Evolutionary conservation across 768 basidiomycete genomes (phyloP).

Genomic region (Suillus hirtellus): DNA sequence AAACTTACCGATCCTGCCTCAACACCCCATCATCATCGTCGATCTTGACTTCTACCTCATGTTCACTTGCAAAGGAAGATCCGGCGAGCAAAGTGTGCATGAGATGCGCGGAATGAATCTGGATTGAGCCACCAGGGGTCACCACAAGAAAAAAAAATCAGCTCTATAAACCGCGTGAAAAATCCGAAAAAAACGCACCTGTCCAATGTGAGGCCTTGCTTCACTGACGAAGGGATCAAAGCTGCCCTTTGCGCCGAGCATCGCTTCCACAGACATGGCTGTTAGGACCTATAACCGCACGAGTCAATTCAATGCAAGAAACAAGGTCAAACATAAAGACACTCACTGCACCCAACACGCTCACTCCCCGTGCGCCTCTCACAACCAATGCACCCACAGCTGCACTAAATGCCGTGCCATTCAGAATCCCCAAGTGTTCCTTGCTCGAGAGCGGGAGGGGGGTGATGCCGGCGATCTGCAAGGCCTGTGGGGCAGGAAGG

Average conservation of each 20-base stretch:
- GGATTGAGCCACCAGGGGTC: neutral
- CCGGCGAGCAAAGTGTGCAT: conserved; percentile 70
- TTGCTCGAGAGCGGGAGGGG: conserved; percentile 72
- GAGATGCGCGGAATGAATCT: conserved; percentile 71
- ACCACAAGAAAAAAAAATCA: neutral
- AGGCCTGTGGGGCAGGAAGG: conserved; percentile 43
- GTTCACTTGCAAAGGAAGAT: conserved; percentile 61
- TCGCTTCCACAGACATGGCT: conserved; percentile 82
- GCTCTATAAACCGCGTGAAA: neutral
- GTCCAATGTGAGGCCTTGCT: conserved; percentile 83
- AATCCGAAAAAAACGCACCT: conserved; percentile 38
- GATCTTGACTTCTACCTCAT: conserved; percentile 76
- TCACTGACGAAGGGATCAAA: conserved; percentile 77
- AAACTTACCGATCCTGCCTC: conserved; percentile 72
- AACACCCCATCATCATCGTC: conserved; percentile 72
- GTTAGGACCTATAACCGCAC: conserved; percentile 57
- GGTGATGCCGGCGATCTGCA: conserved; percentile 57
- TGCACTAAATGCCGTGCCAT: conserved; percentile 85
- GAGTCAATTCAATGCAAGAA: neutral
- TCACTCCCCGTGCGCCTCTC: conserved; percentile 68
- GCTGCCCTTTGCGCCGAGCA: conserved; percentile 68
- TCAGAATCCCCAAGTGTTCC: conserved; percentile 79
- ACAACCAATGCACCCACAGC: conserved; percentile 76
- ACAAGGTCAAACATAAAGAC: neutral
- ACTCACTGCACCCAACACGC: conserved; percentile 49